Conservation (phyloP, 371 early-diverging fungal genomes). For the Mucor circinelloides region DNA sequence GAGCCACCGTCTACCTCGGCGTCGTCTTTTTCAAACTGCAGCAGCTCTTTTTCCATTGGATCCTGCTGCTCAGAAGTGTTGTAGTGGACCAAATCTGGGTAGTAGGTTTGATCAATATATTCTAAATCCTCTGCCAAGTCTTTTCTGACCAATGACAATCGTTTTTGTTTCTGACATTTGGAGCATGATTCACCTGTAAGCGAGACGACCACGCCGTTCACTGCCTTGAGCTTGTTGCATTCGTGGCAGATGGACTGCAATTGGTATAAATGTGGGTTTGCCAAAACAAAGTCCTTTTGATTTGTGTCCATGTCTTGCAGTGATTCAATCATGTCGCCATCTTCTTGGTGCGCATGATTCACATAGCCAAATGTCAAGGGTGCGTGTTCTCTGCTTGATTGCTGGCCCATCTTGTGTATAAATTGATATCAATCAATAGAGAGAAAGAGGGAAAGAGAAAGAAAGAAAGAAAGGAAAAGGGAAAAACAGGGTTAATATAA, state of each 20-base stretch:
- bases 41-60: conserved; percentile 21
- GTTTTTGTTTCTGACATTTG: conserved; percentile 22
- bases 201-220: conserved; percentile 9
- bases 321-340: not conserved
- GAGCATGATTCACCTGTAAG: conserved; percentile 16
- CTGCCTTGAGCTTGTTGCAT: conserved; percentile 1
- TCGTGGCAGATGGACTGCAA: conserved; percentile 21
- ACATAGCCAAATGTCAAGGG: conserved; percentile 32
- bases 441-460: not conserved
- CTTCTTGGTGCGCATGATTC: not conserved
- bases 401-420: conserved; percentile 23
- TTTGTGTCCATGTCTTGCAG: not conserved
- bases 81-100: conserved; percentile 30
- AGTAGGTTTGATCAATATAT: conserved; percentile 37
- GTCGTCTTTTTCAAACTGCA: conserved; percentile 18
- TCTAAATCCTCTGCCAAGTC: conserved; percentile 31
- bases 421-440: no score
- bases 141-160: conserved; percentile 28
- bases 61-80: conserved; percentile 2
- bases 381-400: conserved; percentile 27
- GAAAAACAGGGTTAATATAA: not conserved
- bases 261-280: conserved; percentile 30
- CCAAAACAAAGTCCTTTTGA: conserved; percentile 23
- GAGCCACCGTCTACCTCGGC: not conserved
- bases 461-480: not conserved